Evolutionary conservation across 2,329 filamentous ascomycete genomes (phyloP).

Genomic region (Pseudogymnoascus sp.): DNA sequence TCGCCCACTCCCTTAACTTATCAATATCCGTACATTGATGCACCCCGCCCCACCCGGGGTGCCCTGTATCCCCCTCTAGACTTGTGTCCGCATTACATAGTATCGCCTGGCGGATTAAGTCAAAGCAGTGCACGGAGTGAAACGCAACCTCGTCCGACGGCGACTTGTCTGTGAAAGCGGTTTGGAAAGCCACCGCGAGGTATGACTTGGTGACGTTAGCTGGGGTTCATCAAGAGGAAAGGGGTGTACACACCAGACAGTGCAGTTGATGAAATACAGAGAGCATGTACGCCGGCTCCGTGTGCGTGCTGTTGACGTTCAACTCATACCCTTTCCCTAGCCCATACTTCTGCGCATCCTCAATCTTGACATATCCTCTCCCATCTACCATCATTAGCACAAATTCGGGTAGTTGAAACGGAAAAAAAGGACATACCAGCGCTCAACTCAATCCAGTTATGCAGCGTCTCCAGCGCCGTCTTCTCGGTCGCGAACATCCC

Average conservation of each 20-base stretch:
- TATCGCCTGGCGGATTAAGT: neutral
- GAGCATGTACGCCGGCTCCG: constrained; percentile 14
- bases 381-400: constrained; percentile 12
- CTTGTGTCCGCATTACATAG: neutral
- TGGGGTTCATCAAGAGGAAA: neutral
- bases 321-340: constrained; percentile 12
- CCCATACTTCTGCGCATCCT: constrained; percentile 7
- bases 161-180: neutral
- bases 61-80: neutral
- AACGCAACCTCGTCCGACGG: constrained; percentile 13
- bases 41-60: neutral
- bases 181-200: constrained; percentile 11
- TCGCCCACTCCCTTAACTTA: constrained; percentile 3
- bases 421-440: constrained; percentile 3
- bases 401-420: neutral
- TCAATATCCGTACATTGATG: constrained; percentile 6
- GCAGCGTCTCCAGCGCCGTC: constrained; percentile 13
- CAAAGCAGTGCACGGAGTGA: neutral
- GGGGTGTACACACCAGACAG: constrained; percentile 13
- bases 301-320: neutral
- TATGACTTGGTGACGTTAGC: constrained; percentile 13
- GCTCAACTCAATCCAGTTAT: constrained; percentile 18
- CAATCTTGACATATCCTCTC: constrained; percentile 15
- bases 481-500: constrained; percentile 13
- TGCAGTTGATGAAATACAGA: constrained; percentile 19